A percentile compares a stretch with the other conserved stretches of the same genome.
Conservation (phyloP, 768 basidiomycete genomes). For the Podaxis mareebaensis region DNA sequence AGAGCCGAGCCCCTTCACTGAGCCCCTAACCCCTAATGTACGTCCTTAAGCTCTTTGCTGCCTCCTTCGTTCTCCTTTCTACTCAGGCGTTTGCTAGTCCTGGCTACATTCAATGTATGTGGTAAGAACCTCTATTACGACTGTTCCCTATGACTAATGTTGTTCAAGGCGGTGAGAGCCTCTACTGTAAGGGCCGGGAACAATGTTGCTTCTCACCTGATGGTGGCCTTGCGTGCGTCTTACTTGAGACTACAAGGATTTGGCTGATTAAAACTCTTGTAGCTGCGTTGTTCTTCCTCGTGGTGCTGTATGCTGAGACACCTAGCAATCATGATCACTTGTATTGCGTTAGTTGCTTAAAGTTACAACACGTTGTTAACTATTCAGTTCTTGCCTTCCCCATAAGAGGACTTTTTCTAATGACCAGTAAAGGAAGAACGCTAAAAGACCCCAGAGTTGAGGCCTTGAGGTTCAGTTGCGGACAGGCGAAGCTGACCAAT, state of each 20-base stretch:
- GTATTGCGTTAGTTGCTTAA: too few species aligned
- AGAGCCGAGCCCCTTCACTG: too few species aligned
- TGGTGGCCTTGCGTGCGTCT: background rate
- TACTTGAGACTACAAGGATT: too few species aligned
- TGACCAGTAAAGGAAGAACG: too few species aligned
- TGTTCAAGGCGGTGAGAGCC: background rate
- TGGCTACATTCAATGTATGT: background rate
- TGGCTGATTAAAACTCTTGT: background rate
- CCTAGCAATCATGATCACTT: too few species aligned
- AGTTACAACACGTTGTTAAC: too few species aligned
- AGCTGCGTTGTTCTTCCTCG: constrained; percentile 1
- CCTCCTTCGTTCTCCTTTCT: background rate
- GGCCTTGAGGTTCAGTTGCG: too few species aligned
- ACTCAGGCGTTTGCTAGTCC: background rate
- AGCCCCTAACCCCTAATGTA: background rate
- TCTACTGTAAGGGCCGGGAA: background rate
- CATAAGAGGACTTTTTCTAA: too few species aligned
- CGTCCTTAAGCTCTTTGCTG: background rate
- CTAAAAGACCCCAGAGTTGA: background rate
- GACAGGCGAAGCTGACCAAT: too few species aligned
- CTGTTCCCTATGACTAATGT: background rate
- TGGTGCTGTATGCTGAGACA: background rate
- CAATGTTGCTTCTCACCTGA: background rate
- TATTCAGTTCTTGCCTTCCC: too few species aligned
- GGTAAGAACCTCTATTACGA: background rate